Conservation (phyloP, 2,329 filamentous ascomycete genomes). For the Cyphellophora attinorum region DNA sequence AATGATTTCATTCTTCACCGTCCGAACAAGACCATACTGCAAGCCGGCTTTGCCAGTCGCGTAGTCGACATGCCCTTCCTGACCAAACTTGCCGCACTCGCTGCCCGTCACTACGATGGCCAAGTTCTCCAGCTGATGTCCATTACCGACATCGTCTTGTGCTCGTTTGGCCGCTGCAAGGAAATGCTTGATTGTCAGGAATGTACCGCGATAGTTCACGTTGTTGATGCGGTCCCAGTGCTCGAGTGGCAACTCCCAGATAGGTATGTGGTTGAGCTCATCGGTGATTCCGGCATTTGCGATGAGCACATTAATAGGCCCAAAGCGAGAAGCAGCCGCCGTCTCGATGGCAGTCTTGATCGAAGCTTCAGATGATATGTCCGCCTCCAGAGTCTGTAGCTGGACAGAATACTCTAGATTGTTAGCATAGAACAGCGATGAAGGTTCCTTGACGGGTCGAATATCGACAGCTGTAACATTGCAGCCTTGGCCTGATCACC, state of each 20-base stretch:
- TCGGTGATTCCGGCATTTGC: slow-evolving; percentile 46
- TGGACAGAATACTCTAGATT: slow-evolving; percentile 29
- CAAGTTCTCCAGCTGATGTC: slow-evolving; percentile 41
- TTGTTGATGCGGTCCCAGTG: slow-evolving; percentile 44
- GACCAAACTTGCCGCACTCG: slow-evolving; percentile 43
- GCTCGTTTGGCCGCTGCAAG: slow-evolving; percentile 30
- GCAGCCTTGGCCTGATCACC: slow-evolving; percentile 4
- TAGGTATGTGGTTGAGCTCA: slow-evolving; percentile 36
- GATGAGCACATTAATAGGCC: slow-evolving; percentile 43
- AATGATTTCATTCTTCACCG: slow-evolving; percentile 47
- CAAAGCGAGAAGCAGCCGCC: slow-evolving; percentile 26
- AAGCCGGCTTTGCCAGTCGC: slow-evolving; percentile 41
- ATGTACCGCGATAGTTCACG: slow-evolving; percentile 43
- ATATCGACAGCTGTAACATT: slow-evolving; percentile 41
- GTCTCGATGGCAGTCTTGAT: slow-evolving; percentile 29
- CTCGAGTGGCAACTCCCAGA: slow-evolving; percentile 44
- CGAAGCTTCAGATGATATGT: slow-evolving; percentile 38
- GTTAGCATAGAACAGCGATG: slow-evolving; percentile 21
- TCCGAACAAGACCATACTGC: slow-evolving; percentile 43
- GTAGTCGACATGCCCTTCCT: slow-evolving; percentile 42
- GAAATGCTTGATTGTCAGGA: slow-evolving; percentile 48
- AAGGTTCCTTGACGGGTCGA: slow-evolving; percentile 18
- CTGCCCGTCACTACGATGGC: slow-evolving; percentile 45
- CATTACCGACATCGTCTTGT: slow-evolving; percentile 27
- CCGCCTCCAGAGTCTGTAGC: slow-evolving; percentile 36